A percentile compares a stretch with the other conserved stretches of the same genome.
phyloP scores from a whole-genome alignment of 2,329 filamentous ascomycete genomes.

The Didymella sp. region DNA sequence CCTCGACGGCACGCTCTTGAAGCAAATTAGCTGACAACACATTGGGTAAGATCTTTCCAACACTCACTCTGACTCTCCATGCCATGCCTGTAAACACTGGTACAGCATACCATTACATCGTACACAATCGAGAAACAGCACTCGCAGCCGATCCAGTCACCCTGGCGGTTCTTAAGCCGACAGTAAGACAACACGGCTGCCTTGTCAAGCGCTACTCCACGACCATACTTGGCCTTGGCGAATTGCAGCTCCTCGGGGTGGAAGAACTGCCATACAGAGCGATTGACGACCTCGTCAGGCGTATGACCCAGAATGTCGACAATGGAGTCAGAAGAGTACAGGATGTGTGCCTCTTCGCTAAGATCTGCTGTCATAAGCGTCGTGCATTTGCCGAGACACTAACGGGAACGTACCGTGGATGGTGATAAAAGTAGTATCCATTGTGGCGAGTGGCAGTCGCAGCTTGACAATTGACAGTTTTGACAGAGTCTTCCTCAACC shows the following conservation, averaged over 20 bases:
- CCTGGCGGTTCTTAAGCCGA: slow-evolving; percentile 71
- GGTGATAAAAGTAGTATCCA: slow-evolving; percentile 88
- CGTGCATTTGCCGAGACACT: not conserved
- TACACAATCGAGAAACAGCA: slow-evolving; percentile 90
- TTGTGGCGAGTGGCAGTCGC: slow-evolving; percentile 23
- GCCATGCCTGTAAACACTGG: slow-evolving; percentile 74
- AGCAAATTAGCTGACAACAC: slow-evolving; percentile 15
- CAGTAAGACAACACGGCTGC: slow-evolving; percentile 85
- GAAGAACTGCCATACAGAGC: slow-evolving; percentile 85
- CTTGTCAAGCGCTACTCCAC: slow-evolving; percentile 79
- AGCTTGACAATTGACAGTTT: slow-evolving; percentile 1
- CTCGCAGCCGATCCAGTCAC: slow-evolving; percentile 79
- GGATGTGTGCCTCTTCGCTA: slow-evolving; percentile 75
- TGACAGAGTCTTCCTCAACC: slow-evolving; percentile 24
- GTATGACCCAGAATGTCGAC: slow-evolving; percentile 82
- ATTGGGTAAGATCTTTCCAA: not conserved
- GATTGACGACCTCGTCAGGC: slow-evolving; percentile 76
- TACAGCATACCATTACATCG: slow-evolving; percentile 85
- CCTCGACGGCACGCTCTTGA: slow-evolving; percentile 77
- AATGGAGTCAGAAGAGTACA: slow-evolving; percentile 85
- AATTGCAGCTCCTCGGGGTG: slow-evolving; percentile 80
- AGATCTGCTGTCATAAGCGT: slow-evolving; percentile 63
- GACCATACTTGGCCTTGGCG: slow-evolving; percentile 74
- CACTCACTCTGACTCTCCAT: slow-evolving; percentile 76
- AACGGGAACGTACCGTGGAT: slow-evolving; percentile 73